phyloP scores from a whole-genome alignment of 1,284 basidiomycete species.

The Polyporus tsugae region DNA sequence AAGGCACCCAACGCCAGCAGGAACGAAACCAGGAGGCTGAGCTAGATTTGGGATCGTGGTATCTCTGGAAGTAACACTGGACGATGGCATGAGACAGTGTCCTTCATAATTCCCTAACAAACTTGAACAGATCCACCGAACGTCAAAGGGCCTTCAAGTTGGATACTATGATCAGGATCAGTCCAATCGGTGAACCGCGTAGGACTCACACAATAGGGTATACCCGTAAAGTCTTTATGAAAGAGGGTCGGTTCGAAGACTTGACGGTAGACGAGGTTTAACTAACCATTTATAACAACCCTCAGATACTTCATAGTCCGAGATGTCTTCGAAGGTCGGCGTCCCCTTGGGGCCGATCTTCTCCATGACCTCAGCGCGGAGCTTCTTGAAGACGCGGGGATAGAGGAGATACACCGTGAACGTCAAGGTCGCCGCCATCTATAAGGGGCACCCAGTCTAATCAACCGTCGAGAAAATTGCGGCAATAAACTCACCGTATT shows the following conservation, averaged over 20 bases:
- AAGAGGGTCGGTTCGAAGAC: not conserved
- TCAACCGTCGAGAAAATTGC: not conserved
- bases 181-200: not conserved
- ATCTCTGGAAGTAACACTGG: conserved; percentile 31
- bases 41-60: conserved; percentile 32
- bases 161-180: not conserved
- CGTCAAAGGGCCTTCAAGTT: conserved; percentile 37
- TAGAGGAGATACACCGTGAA: conserved; percentile 51
- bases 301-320: conserved; percentile 48
- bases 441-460: not conserved
- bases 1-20: conserved; percentile 33
- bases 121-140: conserved; percentile 27
- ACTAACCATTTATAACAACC: conserved; percentile 43
- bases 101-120: too few relatives aligned
- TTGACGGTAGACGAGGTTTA: too few relatives aligned
- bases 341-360: conserved; percentile 42
- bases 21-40: conserved; percentile 38
- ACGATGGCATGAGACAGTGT: not conserved
- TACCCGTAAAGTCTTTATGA: conserved; percentile 41
- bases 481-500: conserved; percentile 44
- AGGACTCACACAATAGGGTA: conserved; percentile 46
- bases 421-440: conserved; percentile 49
- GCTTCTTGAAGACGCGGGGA: conserved; percentile 44
- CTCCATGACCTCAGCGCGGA: conserved; percentile 52
- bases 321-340: conserved; percentile 51